Base-by-base conservation (phyloP, 331 rosid genomes). In the Malus hybrid region DNA sequence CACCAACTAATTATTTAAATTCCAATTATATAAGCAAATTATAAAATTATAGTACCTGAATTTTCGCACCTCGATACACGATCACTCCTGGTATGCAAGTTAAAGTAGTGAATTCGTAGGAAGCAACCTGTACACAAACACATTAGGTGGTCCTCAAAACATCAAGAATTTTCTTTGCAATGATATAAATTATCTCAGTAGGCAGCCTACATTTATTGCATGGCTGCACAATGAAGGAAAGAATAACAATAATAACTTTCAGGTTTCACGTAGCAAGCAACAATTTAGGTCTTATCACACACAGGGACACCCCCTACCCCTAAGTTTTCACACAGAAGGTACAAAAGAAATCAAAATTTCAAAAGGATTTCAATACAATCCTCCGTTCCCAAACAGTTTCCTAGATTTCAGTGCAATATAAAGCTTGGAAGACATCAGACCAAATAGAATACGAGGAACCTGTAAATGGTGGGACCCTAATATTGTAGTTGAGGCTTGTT, bases 81-180 rank as follows among this genome's bases (percentile, higher is more conserved):
- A 94, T 94, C 80, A 94, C 99, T 72, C 97, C 99, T 5, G 97
- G 99, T 73, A 94, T 94, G 89, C 99, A 94, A 81, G 99, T 92
- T 68, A 94, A 83, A 71, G 99, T 94, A 57, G 97, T 92, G 83
- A 94, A 94, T 84, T 94, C 99, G 77, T 94, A 94, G 32, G 97
- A 94, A 78, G 99, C 99, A 85, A 92, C 99, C 99, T 94, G 88
- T 53, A 74, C 68, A 84, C 64, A 73, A 65, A 76, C 7, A 42
- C 61, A 70, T 68, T 30, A 36, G 44, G 80, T 39, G 63, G 55
- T 12, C 71, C 44, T 85, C 80, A 84, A 77, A 80, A 70, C 1
- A 58, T 24, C 68, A 58, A 15, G 34, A 26, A 36, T 62, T 62
- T 62, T 62, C 66, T 28, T 62, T 5, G 22, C 29, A 62, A 16